phyloP scores from a whole-genome alignment of 1,284 basidiomycete genomes.

The Singerocomus rubriflavus region DNA sequence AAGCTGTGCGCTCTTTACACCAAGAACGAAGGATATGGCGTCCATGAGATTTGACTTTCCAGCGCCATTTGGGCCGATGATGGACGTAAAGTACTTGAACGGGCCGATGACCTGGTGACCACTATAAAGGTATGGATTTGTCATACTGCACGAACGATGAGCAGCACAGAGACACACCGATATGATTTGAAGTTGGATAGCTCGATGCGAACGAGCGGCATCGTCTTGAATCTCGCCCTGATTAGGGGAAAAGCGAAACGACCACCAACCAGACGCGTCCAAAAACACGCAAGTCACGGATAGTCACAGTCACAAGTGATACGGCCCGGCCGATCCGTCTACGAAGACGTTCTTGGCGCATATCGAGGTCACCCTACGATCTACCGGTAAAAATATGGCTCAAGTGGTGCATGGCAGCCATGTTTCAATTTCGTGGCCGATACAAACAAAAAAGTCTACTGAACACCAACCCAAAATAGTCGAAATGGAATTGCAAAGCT shows the following conservation, averaged over 20 bases:
- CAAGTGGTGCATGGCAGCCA: not conserved
- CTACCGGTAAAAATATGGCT: not conserved
- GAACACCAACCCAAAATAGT: slow-evolving; percentile 5
- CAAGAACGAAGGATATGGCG: slow-evolving; percentile 98
- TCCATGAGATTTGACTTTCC: slow-evolving; percentile 99
- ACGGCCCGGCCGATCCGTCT: not conserved
- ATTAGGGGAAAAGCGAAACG: slow-evolving; percentile 21
- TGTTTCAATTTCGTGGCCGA: not conserved
- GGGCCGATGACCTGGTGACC: slow-evolving; percentile 88
- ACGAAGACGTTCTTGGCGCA: too few species aligned
- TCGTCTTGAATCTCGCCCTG: slow-evolving; percentile 29
- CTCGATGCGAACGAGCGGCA: slow-evolving; percentile 81
- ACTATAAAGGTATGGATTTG: slow-evolving; percentile 36
- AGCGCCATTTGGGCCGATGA: slow-evolving; percentile 98
- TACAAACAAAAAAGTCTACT: too few species aligned
- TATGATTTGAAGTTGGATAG: slow-evolving; percentile 95
- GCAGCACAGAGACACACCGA: slow-evolving; percentile 39
- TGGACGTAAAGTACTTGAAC: slow-evolving; percentile 89
- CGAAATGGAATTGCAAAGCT: not conserved
- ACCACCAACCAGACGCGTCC: slow-evolving; percentile 25
- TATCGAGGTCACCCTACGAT: not conserved
- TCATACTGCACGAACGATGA: slow-evolving; percentile 2
- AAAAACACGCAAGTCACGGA: slow-evolving; percentile 24
- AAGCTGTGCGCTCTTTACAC: slow-evolving; percentile 91
- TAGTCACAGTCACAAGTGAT: slow-evolving; percentile 15